Conservation (phyloP, 1,284 basidiomycete species). For the Apiotrichum sp. region DNA sequence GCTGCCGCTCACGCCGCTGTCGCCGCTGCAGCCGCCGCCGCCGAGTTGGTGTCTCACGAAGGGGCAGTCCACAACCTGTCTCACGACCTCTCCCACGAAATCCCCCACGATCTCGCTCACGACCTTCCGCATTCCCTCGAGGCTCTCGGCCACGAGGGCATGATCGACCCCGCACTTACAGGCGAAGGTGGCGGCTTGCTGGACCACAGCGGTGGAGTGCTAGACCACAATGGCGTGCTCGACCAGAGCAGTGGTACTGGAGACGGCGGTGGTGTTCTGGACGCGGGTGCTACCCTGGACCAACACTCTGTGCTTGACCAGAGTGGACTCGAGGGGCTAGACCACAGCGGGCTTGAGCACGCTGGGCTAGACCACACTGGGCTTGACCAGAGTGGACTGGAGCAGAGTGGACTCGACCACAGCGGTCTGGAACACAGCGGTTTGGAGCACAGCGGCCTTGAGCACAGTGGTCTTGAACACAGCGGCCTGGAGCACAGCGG, state of each 20-base stretch:
- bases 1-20: constrained; percentile 1
- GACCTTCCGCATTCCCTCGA: constrained; percentile 7
- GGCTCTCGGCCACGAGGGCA: constrained; percentile 5
- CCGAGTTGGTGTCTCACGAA: neutral
- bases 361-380: no score
- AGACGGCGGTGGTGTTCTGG: no score
- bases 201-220: neutral
- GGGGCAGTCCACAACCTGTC: no score
- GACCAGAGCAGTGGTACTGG: neutral
- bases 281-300: no score
- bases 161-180: constrained; percentile 26
- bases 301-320: no score
- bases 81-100: no score
- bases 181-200: neutral
- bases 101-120: neutral
- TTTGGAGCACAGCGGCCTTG: neutral
- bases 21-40: constrained; percentile 13
- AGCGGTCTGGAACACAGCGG: neutral
- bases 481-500: neutral
- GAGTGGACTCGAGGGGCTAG: no score
- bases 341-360: no score
- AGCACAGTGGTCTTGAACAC: neutral
- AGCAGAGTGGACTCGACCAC: no score
- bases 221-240: neutral
- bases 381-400: no score